Base-by-base conservation (phyloP, 2,329 filamentous ascomycete species). In the Penicillium sp. region DNA sequence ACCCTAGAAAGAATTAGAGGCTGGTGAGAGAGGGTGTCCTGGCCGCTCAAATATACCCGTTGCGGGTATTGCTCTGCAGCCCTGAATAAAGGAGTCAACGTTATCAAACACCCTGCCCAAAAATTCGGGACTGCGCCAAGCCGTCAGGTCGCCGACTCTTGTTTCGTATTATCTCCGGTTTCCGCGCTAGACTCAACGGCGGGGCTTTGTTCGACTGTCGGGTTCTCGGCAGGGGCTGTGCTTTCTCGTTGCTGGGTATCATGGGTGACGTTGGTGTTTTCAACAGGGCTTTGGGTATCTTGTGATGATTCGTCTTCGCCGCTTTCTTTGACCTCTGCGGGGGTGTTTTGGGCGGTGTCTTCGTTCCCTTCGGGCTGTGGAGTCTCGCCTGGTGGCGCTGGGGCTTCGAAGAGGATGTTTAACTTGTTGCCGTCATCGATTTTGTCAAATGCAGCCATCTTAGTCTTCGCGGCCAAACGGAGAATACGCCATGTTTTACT, bases 401-500 rank as follows among this genome's bases (percentile, higher is more conserved):
- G 50, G 10, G 42, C 51, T 46, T 71, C 71, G 50, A 79, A 77
- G 51, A 81, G 71, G 51, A 72, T 68, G 53, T 80, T 74, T 52
- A 84, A 66, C 55, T 89, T 88, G 65, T 87, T 87, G 35, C 87
- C 84, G 57, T 90, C 85, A 47, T 95, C 90, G 42, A 95, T 87
- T 68, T 87, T 89, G 69, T 97, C 91, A 67, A 97, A 93, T 18
- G 83, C 75, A 39, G 82, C 80, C 57, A 97, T 79, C 60, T 86
- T 87, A 49, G 78, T 83, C 56, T 82, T 83, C 48, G 87, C 84
- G 8, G 89, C 87, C 56, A 95, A 81, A 45, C 93, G 83, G 55
- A 98, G 75, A 4, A 89, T 88, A 59, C 91, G 82, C 93, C 93
- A 98, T 49, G 84, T 87, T 69, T 95, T 92, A 74, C 89, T 95